phyloP scores from a whole-genome alignment of 306 rosid species.

The Carpinus viminea region DNA sequence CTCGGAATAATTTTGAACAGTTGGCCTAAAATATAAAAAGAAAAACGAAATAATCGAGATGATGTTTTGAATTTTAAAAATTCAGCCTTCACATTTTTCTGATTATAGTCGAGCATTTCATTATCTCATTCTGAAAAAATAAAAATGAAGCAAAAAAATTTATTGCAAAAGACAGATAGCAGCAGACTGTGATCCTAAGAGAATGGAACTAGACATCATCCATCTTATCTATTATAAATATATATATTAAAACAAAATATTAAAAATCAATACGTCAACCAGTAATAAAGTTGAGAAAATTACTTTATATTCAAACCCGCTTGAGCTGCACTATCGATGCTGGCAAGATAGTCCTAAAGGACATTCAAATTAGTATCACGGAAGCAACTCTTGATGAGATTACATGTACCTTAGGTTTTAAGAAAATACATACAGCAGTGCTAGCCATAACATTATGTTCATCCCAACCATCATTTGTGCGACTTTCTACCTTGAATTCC shows the following conservation, averaged over 20 bases:
- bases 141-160: neutral
- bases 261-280: constrained; percentile 7
- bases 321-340: constrained; percentile 73
- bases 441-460: constrained; percentile 74
- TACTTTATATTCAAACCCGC: constrained; percentile 77
- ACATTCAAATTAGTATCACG: constrained; percentile 30
- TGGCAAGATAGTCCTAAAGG: constrained; percentile 90
- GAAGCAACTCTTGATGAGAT: constrained; percentile 20
- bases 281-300: constrained; percentile 38
- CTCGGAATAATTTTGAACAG: neutral
- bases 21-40: neutral
- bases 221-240: neutral
- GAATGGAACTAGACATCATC: neutral
- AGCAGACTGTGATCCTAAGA: neutral
- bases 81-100: neutral
- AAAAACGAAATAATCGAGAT: neutral
- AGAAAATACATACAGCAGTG: constrained; percentile 73
- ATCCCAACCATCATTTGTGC: constrained; percentile 67
- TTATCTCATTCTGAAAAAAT: neutral
- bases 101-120: neutral
- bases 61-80: neutral
- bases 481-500: constrained; percentile 85
- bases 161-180: neutral
- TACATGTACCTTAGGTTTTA: constrained; percentile 9
- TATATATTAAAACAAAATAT: neutral